A percentile compares a stretch with the other conserved stretches of the same genome.
Evolutionary conservation across 495 filamentous ascomycete genomes (phyloP).

Genomic region (Chlorociboria aeruginascens): DNA sequence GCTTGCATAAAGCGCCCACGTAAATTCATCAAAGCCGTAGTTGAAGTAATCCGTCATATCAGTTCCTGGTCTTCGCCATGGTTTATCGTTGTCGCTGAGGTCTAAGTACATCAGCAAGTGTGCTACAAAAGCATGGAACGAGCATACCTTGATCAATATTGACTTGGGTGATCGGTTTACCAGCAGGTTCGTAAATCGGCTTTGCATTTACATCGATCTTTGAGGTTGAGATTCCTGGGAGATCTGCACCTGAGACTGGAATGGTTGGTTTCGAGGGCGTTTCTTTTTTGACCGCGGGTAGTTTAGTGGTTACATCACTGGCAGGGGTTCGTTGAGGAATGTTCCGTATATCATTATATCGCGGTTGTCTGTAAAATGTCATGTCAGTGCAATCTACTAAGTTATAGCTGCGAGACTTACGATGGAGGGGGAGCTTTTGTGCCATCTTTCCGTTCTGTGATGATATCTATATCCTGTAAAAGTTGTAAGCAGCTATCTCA

Average conservation of each 20-base stretch:
- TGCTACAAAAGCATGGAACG: not conserved
- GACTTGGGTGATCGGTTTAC: slow-evolving; percentile 72
- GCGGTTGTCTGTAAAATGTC: slow-evolving; percentile 28
- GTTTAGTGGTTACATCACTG: slow-evolving; percentile 28
- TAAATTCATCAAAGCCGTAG: slow-evolving; percentile 99
- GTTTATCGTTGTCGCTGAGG: slow-evolving; percentile 75
- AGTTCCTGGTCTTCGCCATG: slow-evolving; percentile 91
- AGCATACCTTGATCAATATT: slow-evolving; percentile 58
- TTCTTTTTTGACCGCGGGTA: slow-evolving; percentile 36
- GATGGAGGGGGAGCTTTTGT: slow-evolving; percentile 55
- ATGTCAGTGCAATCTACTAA: slow-evolving; percentile 1
- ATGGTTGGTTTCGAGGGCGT: slow-evolving; percentile 15
- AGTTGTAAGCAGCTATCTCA: slow-evolving; percentile 6
- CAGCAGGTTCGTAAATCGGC: slow-evolving; percentile 59
- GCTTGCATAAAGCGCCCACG: slow-evolving; percentile 88
- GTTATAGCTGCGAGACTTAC: slow-evolving; percentile 19
- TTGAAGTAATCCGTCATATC: slow-evolving; percentile 98
- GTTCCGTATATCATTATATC: slow-evolving; percentile 53
- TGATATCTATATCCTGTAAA: slow-evolving; percentile 82
- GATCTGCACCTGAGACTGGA: slow-evolving; percentile 24
- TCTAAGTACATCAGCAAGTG: slow-evolving; percentile 29
- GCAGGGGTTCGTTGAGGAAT: slow-evolving; percentile 51
- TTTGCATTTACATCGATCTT: slow-evolving; percentile 77
- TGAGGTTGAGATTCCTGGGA: slow-evolving; percentile 52
- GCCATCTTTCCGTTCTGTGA: slow-evolving; percentile 75